phyloP scores from a whole-genome alignment of 305 asterid genomes.

The Fraxinus floribunda region DNA sequence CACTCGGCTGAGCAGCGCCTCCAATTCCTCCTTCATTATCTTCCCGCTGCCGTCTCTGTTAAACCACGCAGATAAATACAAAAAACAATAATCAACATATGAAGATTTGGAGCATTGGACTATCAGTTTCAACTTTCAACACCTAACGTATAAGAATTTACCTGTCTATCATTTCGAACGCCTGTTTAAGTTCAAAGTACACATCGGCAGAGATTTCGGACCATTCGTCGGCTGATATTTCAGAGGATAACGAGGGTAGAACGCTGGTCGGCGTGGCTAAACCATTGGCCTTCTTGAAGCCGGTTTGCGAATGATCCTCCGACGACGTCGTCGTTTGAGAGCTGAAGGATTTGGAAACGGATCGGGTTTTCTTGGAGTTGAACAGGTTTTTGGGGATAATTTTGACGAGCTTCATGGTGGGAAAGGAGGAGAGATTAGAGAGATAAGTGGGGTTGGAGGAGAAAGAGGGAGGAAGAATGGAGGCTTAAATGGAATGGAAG shows the following conservation, averaged over 20 bases:
- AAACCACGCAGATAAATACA: neutral
- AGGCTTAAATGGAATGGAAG: slow-evolving; percentile 65
- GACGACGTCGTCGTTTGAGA: slow-evolving; percentile 42
- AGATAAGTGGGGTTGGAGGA: neutral
- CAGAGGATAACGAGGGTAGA: slow-evolving; percentile 24
- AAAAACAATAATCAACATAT: neutral
- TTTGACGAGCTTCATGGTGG: slow-evolving; percentile 49
- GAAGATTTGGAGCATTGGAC: neutral
- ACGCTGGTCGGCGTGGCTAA: slow-evolving; percentile 59
- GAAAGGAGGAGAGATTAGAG: neutral
- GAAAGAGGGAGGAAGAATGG: slow-evolving; percentile 33
- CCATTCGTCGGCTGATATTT: slow-evolving; percentile 19
- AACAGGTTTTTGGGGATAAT: slow-evolving; percentile 49
- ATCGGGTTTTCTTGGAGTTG: slow-evolving; percentile 37
- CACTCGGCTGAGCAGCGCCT: slow-evolving; percentile 42
- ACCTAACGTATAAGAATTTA: neutral
- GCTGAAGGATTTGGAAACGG: slow-evolving; percentile 45
- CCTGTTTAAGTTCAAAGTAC: slow-evolving; percentile 48
- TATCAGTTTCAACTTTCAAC: neutral
- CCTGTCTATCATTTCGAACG: slow-evolving; percentile 58
- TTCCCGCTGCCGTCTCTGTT: slow-evolving; percentile 59
- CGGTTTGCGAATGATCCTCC: slow-evolving; percentile 27
- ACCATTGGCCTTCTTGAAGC: slow-evolving; percentile 26
- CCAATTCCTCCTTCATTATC: slow-evolving; percentile 48
- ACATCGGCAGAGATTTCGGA: slow-evolving; percentile 27